Percentiles rank a stretch among this genome's conserved stretches.
Evolutionary conservation across 192 early-diverging fungal genomes (phyloP).

Genomic region (Spizellomyces sp.): DNA sequence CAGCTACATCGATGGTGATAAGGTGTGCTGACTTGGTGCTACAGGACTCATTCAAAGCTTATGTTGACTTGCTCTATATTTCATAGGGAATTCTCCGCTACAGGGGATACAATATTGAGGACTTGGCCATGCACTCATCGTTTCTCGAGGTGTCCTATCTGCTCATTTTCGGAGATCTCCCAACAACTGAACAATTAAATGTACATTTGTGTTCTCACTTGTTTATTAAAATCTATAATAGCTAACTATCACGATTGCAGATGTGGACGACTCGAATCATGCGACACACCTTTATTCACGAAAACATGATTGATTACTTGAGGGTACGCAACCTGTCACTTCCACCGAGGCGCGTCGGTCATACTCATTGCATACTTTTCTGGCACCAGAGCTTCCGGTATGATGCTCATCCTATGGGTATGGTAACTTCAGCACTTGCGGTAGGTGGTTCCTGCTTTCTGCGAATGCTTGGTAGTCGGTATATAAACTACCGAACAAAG

Average conservation of each 20-base stretch:
- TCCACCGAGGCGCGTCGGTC: neutral
- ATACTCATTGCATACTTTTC: constrained; percentile 10
- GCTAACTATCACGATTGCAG: constrained; percentile 50
- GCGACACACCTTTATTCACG: constrained; percentile 61
- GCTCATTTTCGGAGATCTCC: constrained; percentile 65
- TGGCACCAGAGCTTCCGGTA: constrained; percentile 53
- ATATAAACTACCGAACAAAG: constrained; percentile 19
- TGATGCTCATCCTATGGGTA: constrained; percentile 63
- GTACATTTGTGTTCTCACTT: neutral
- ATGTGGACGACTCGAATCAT: constrained; percentile 57
- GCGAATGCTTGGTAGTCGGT: no score
- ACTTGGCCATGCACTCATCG: constrained; percentile 62
- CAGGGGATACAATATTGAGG: constrained; percentile 67
- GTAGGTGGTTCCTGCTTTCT: constrained; percentile 13
- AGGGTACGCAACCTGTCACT: constrained; percentile 25
- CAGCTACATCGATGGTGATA: constrained; percentile 68
- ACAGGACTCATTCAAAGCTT: neutral
- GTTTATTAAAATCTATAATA: constrained; percentile 36
- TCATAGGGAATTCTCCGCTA: constrained; percentile 57
- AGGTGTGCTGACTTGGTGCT: neutral
- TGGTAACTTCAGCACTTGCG: constrained; percentile 25
- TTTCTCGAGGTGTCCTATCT: constrained; percentile 73
- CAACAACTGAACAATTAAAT: constrained; percentile 49
- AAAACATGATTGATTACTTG: constrained; percentile 57
- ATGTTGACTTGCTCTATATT: neutral